Conservation (phyloP, 805 yeast species). For the Metschnikowia gelsemii region DNA sequence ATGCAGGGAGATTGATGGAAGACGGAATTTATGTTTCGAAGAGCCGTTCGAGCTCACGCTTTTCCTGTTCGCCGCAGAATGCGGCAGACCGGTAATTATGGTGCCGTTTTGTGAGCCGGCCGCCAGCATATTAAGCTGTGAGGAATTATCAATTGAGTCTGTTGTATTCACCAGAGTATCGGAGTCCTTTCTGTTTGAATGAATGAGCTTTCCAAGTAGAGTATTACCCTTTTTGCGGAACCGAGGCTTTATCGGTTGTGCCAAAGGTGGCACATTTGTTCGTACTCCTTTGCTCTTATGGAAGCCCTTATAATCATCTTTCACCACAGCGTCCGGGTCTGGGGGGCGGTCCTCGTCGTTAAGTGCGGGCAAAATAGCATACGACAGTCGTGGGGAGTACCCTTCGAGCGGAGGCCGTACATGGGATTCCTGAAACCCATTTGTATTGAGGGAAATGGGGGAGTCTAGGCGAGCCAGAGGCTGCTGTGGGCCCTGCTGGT, state of each 20-base stretch:
- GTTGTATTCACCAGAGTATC: conserved; percentile 18
- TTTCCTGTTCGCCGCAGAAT: conserved; percentile 6
- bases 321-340: conserved; percentile 8
- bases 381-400: conserved; percentile 20
- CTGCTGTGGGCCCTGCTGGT: conserved; percentile 1
- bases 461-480: neutral
- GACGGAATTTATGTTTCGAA: conserved; percentile 37
- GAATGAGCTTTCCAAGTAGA: conserved; percentile 40
- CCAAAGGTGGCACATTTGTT: conserved; percentile 45
- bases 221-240: conserved; percentile 39
- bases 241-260: conserved; percentile 50
- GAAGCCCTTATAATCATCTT: conserved; percentile 40
- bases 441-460: conserved; percentile 10
- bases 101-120: conserved; percentile 3
- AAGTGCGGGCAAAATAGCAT: conserved; percentile 10
- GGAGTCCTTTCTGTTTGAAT: conserved; percentile 34
- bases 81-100: neutral
- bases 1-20: conserved; percentile 36
- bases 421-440: conserved; percentile 7
- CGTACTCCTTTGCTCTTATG: conserved; percentile 31
- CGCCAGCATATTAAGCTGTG: conserved; percentile 3
- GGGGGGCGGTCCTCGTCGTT: neutral
- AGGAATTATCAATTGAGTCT: conserved; percentile 4
- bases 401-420: conserved; percentile 13
- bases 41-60: conserved; percentile 17